These are phyloP conservation scores for Calophaca sinica DNA, from an alignment of 306 rosid genomes.

Conservation along the genomic window DNA sequence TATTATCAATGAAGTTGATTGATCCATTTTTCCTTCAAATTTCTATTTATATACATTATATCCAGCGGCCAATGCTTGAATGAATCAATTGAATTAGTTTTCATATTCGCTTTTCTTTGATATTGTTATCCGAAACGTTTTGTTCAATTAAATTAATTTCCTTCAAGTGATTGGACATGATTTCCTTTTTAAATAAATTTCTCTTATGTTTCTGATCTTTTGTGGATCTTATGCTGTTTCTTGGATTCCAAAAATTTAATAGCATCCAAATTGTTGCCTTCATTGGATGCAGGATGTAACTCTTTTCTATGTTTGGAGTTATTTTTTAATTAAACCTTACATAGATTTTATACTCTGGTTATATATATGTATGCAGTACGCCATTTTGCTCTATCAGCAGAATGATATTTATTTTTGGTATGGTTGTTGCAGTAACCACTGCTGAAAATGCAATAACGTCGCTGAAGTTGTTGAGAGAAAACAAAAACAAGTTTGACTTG, in stretches of 20 bases:
- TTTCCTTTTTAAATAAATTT: constrained; percentile 35
- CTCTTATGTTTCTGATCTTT: not conserved
- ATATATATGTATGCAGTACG: not conserved
- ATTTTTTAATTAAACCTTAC: not conserved
- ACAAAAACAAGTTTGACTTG: constrained; percentile 72
- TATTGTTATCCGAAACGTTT: too few species aligned
- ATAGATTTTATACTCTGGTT: constrained; percentile 28
- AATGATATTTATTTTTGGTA: constrained; percentile 3
- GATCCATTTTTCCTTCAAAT: not conserved
- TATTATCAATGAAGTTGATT: too few species aligned
- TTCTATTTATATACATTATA: not conserved
- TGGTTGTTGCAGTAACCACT: constrained; percentile 76
- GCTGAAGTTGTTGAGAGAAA: constrained; percentile 77
- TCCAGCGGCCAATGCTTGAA: not conserved
- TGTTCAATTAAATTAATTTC: too few species aligned
- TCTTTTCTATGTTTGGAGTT: not conserved
- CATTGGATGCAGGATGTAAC: not conserved
- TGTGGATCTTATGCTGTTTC: constrained; percentile 11
- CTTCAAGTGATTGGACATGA: too few species aligned
- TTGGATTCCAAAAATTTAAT: constrained; percentile 13
- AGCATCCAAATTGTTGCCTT: not conserved
- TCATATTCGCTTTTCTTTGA: not conserved
- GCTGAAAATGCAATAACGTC: constrained; percentile 72
- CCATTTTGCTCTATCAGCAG: not conserved
- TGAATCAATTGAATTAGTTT: constrained; percentile 11